phyloP scores from a whole-genome alignment of 2,329 filamentous ascomycete species.

The Aureobasidium sp. region DNA sequence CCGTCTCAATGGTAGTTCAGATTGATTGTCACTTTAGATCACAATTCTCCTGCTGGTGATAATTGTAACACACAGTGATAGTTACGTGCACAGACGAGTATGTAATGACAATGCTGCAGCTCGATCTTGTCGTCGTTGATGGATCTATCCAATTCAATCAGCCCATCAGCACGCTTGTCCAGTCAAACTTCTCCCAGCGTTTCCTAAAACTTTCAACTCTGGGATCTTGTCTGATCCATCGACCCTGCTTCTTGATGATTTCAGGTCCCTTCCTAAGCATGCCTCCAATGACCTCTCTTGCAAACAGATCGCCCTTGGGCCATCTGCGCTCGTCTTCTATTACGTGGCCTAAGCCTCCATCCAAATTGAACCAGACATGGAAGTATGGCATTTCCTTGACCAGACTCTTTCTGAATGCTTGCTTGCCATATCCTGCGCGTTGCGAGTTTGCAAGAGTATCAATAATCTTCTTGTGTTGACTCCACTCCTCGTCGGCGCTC shows the following conservation, averaged over 20 bases:
- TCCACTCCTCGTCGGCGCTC: constrained; percentile 83
- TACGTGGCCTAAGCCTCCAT: constrained; percentile 86
- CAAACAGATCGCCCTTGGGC: constrained; percentile 89
- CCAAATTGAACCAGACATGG: constrained; percentile 89
- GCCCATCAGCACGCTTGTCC: constrained; percentile 54
- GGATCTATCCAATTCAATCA: neutral
- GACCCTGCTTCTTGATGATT: constrained; percentile 81
- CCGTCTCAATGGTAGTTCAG: too few species aligned
- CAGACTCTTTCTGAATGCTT: constrained; percentile 73
- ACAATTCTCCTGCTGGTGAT: too few species aligned
- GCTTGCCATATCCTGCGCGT: constrained; percentile 63
- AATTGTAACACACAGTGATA: neutral
- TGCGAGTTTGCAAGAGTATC: constrained; percentile 63
- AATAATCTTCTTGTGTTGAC: constrained; percentile 89
- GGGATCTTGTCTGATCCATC: constrained; percentile 65
- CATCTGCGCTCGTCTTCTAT: constrained; percentile 80
- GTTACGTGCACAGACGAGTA: neutral
- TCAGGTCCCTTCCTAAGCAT: constrained; percentile 81
- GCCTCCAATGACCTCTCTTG: constrained; percentile 81
- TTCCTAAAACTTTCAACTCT: constrained; percentile 73
- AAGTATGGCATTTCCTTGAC: constrained; percentile 98
- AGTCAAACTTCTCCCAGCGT: constrained; percentile 89
- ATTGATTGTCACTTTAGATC: too few species aligned
- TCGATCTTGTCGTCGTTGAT: neutral
- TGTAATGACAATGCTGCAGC: neutral